A percentile compares a stretch with the other conserved stretches of the same genome.
phyloP scores from a whole-genome alignment of 306 rosid genomes.

The Cicer arietinum region DNA sequence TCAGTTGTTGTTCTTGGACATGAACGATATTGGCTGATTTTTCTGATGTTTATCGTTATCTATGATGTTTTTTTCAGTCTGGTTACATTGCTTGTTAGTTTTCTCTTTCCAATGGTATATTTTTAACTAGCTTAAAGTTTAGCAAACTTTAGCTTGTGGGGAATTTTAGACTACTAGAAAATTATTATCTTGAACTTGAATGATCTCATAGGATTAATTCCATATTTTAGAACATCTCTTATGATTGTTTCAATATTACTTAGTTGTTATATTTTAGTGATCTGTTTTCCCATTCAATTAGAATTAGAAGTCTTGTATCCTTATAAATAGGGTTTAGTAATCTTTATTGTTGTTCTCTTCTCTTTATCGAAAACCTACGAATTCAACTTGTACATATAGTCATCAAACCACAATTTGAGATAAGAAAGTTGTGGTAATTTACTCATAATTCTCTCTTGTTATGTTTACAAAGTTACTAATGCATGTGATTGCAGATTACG shows the following conservation, averaged over 20 bases:
- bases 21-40: no score
- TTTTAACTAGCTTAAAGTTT: no score
- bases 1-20: no score
- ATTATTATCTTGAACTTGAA: neutral
- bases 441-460: neutral
- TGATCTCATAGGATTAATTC: neutral
- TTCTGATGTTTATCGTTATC: no score
- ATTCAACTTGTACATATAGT: neutral
- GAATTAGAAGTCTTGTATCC: neutral
- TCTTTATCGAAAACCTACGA: neutral
- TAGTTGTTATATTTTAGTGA: neutral
- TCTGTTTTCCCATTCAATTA: neutral
- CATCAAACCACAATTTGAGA: slow-evolving; percentile 11
- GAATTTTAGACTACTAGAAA: neutral
- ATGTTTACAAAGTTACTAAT: slow-evolving; percentile 32
- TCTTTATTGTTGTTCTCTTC: neutral
- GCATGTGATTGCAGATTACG: slow-evolving; percentile 59
- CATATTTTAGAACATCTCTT: neutral
- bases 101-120: no score
- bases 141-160: neutral
- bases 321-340: neutral
- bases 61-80: no score
- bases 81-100: no score
- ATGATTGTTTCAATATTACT: neutral
- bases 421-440: slow-evolving; percentile 9